These are phyloP conservation scores for Fragilariopsis cylindrus DNA, from an alignment of 108 stramenopile species.

Conservation along the genomic window DNA sequence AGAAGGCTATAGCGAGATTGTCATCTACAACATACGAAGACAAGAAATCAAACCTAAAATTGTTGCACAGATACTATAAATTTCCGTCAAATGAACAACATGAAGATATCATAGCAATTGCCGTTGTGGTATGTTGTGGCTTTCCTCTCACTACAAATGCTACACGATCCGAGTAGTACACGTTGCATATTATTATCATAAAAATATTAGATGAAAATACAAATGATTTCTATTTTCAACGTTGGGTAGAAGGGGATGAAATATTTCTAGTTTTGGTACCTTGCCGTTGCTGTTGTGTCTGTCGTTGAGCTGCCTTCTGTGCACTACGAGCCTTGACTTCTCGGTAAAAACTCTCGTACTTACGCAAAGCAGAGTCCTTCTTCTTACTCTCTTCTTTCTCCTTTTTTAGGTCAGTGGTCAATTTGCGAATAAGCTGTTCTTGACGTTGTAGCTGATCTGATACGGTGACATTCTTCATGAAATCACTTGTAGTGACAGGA, in stretches of 20 bases:
- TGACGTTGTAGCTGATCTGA: constrained; percentile 57
- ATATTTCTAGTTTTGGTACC: not conserved
- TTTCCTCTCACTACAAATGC: too few species aligned
- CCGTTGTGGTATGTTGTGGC: too few species aligned
- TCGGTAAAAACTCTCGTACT: constrained; percentile 86
- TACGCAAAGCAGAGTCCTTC: constrained; percentile 79
- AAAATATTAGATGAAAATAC: too few species aligned
- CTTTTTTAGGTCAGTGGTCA: constrained; percentile 74
- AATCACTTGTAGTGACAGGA: constrained; percentile 47
- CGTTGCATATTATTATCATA: too few species aligned
- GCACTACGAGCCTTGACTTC: constrained; percentile 88
- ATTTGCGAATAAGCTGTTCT: constrained; percentile 78
- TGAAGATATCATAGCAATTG: too few species aligned
- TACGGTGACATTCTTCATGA: constrained; percentile 36
- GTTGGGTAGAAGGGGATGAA: not conserved
- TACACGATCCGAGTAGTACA: too few species aligned
- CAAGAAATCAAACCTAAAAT: too few species aligned
- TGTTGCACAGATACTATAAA: too few species aligned
- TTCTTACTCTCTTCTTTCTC: constrained; percentile 84
- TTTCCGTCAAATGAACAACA: too few species aligned
- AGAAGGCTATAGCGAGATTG: too few species aligned
- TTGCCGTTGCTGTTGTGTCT: constrained; percentile 38
- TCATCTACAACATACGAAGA: too few species aligned
- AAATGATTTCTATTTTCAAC: not conserved
- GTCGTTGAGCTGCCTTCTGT: constrained; percentile 70